Evolutionary conservation across 2,329 filamentous ascomycete genomes (phyloP).

Genomic region (Curvularia hawaiiensis): DNA sequence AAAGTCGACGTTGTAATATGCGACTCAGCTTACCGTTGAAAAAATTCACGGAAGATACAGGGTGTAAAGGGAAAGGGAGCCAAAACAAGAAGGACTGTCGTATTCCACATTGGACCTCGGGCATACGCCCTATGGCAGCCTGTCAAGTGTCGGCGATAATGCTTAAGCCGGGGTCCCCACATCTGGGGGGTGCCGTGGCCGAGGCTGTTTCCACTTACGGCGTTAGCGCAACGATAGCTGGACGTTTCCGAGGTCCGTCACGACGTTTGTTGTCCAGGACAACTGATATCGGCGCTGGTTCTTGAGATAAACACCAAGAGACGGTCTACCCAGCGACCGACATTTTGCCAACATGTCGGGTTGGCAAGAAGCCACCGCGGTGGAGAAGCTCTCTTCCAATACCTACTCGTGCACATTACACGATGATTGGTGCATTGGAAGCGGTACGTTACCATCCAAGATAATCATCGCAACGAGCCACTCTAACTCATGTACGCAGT

Average conservation of each 20-base stretch:
- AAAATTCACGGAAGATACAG: slow-evolving; percentile 7
- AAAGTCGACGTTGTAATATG: slow-evolving; percentile 11
- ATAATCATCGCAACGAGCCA: neutral
- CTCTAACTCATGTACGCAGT: slow-evolving; percentile 52
- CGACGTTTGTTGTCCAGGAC: neutral
- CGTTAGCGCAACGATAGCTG: slow-evolving; percentile 16
- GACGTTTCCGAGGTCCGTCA: slow-evolving; percentile 26
- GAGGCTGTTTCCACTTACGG: slow-evolving; percentile 27
- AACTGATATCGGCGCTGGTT: neutral
- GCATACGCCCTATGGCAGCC: slow-evolving; percentile 15
- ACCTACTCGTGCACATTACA: slow-evolving; percentile 62
- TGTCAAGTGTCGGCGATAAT: slow-evolving; percentile 19
- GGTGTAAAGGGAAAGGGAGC: slow-evolving; percentile 11
- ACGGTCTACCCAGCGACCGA: neutral
- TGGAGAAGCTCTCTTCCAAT: slow-evolving; percentile 58
- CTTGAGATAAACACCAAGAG: neutral
- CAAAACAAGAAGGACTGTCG: slow-evolving; percentile 12
- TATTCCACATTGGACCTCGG: slow-evolving; percentile 14
- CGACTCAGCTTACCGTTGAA: neutral
- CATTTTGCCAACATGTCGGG: slow-evolving; percentile 38
- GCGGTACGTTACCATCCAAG: slow-evolving; percentile 51
- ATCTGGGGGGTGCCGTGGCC: slow-evolving; percentile 16
- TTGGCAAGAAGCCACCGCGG: slow-evolving; percentile 56
- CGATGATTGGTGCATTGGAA: slow-evolving; percentile 69
- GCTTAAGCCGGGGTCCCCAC: slow-evolving; percentile 23